phyloP scores from a whole-genome alignment of 441 rosid species.

The Erodium moschatum region DNA sequence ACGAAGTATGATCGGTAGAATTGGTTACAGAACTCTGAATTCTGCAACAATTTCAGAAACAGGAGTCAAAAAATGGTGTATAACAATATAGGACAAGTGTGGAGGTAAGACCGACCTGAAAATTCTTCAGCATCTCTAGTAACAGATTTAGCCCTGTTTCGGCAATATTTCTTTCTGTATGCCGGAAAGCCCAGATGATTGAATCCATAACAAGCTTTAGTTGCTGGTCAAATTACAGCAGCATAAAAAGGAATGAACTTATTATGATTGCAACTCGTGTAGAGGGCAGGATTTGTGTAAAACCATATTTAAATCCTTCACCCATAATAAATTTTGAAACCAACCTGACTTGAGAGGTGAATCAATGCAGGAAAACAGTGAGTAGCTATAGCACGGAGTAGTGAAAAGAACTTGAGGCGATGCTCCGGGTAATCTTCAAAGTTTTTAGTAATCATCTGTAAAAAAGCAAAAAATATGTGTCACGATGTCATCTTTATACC shows the following conservation, averaged over 20 bases:
- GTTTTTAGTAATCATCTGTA: conserved; percentile 97
- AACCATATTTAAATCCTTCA: neutral
- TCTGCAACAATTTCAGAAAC: conserved; percentile 35
- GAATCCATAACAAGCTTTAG: conserved; percentile 97
- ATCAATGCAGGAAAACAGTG: conserved; percentile 91
- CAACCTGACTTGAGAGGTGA: conserved; percentile 84
- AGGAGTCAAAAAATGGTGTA: conserved; percentile 1
- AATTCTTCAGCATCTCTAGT: conserved; percentile 88
- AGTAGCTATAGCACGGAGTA: conserved; percentile 96
- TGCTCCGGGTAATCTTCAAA: conserved; percentile 99
- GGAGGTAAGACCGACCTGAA: conserved; percentile 51
- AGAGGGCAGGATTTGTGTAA: neutral
- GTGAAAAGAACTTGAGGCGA: conserved; percentile 94
- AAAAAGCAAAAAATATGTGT: neutral
- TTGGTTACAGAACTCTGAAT: conserved; percentile 74
- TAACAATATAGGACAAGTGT: conserved; percentile 8
- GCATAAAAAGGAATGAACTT: neutral
- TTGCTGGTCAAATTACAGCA: conserved; percentile 47
- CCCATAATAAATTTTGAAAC: conserved; percentile 21
- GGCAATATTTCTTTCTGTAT: conserved; percentile 96
- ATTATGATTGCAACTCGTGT: neutral
- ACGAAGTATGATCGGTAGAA: conserved; percentile 68
- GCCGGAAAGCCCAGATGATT: conserved; percentile 99
- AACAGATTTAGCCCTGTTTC: conserved; percentile 93
- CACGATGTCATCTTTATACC: neutral